Percentiles rank a stretch among this genome's conserved stretches.
These are phyloP conservation scores for Eleusine indica DNA, from an alignment of 176 grass and related monocot genomes.

Conservation along the genomic window DNA sequence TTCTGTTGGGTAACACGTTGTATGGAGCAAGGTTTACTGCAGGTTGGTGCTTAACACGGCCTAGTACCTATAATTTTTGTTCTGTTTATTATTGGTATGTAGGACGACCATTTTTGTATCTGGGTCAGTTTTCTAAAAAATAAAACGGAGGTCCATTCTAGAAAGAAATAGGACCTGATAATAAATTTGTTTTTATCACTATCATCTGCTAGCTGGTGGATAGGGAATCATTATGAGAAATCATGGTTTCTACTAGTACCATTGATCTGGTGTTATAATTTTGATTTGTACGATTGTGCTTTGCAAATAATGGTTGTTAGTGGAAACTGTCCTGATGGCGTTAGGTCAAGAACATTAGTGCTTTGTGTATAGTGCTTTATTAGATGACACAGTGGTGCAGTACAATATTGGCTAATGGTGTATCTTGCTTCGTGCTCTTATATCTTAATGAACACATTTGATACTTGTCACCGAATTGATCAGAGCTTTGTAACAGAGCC, in stretches of 20 bases:
- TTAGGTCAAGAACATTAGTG: slow-evolving; percentile 27
- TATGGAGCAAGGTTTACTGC: slow-evolving; percentile 31
- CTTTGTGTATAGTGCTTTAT: slow-evolving; percentile 19
- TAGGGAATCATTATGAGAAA: slow-evolving; percentile 9
- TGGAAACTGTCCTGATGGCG: slow-evolving; percentile 32
- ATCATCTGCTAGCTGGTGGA: neutral
- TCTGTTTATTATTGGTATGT: neutral
- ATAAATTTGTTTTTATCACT: slow-evolving; percentile 6
- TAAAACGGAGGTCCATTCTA: neutral
- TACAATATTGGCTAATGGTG: neutral
- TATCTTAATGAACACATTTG: slow-evolving; percentile 16
- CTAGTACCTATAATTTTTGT: slow-evolving; percentile 2
- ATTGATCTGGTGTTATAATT: slow-evolving; percentile 23
- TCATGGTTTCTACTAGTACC: slow-evolving; percentile 23
- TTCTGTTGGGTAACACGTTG: slow-evolving; percentile 28
- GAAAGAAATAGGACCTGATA: neutral
- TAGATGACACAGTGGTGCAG: slow-evolving; percentile 11
- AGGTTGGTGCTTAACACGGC: neutral
- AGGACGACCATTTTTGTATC: neutral
- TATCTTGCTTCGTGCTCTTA: slow-evolving; percentile 14
- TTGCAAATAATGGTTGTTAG: slow-evolving; percentile 26
- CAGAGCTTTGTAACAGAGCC: slow-evolving; percentile 37
- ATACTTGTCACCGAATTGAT: slow-evolving; percentile 12
- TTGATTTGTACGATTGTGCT: slow-evolving; percentile 32
- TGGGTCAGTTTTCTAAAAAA: neutral